Base-by-base conservation (phyloP, 2,329 filamentous ascomycete genomes). In the Fusarium abutilonis region DNA sequence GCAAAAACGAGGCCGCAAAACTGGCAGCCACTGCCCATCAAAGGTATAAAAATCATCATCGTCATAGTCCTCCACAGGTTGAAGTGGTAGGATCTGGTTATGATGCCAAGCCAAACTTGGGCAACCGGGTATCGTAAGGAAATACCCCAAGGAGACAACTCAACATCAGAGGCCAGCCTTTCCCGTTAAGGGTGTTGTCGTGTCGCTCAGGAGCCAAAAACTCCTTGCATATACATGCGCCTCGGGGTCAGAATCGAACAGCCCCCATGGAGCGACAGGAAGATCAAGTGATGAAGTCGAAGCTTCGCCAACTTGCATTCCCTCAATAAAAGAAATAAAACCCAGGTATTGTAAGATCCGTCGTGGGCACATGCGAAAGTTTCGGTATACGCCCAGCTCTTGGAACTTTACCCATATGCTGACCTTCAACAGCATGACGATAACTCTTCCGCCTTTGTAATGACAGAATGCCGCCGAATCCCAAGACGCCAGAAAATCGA, bases 91-190 rank as follows among this genome's bases (percentile, higher is more conserved):
- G 48, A 63, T 63, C 54, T 55, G 60, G 52, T 64, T 51, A 55
- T 62, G 49, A 62, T 70, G 64, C 57, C 64, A 61, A 67, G 60
- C 56, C 63, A 63, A 69, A 52, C 60, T 60, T 58, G 58, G 66
- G 52, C 58, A 60, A 66, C 56, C 48, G 64, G 63, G 63, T 70
- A 66, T 71, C 71, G 67, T 67, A 71, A 69, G 64, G 58, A 52
- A 55, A 67, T 60, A 61, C 52, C 63, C 51, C 65, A 56, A 67
- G 52, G 55, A 63, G 56, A 70, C 66, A 60, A 70, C 63, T 54
- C 68, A 68, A 70, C 61, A 57, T 58, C 51, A 56, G 65, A 69
- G 56, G 61, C 67, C 67, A 70, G 65, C 60, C 67, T 67, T 70
- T 42, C 63, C 67, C 67, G 31, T 69, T 54, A 59, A 70, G 62